Evolutionary conservation across 257 asterid species (phyloP), one percentile per base, ranked within the genome.

Genomic region (Asclepias syriaca): DNA sequence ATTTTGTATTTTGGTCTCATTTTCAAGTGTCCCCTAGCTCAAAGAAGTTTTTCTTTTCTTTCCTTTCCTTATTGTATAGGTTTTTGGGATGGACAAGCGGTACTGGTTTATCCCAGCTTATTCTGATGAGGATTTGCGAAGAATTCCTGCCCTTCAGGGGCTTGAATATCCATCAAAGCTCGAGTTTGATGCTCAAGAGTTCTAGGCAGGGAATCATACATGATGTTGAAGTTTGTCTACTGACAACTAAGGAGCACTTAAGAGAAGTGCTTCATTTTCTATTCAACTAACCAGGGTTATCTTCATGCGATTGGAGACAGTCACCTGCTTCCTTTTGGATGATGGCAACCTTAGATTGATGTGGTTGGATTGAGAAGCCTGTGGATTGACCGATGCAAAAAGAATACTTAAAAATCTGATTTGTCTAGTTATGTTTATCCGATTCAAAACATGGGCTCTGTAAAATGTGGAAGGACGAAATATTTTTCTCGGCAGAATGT

Each of bases 81-180:
- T 87, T 67, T 87, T 87, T 83, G 93, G 93, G 45, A 72, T 57
- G 70, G 93, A 87, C 84, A 83, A 74, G 72, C 71, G 76, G 43
- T 85, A 87, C 70, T 87, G 93, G 93, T 77, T 87, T 58, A 64
- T 87, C 70, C 93, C 93, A 4, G 77, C 81, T 73, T 87, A 85
- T 79, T 80, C 88, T 13, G 89, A 87, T 57, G 90, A 87, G 68
- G 93, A 87, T 82, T 64, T 87, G 43, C 82, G 87, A 53, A 74
- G 90, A 74, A 84, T 85, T 49, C 93, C 90, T 74, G 89, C 90
- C 12, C 89, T 87, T 65, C 87, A 82, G n/a, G 93, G 93, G 34
- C 81, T 87, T 73, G 89, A 85, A 72, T 85, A 85, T 78, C 93
- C 93, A 43, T 85, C 87, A 60, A 87, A 82, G 68, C 93, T 86